phyloP scores from a whole-genome alignment of 768 basidiomycete species.

The Termitomyces sp. region DNA sequence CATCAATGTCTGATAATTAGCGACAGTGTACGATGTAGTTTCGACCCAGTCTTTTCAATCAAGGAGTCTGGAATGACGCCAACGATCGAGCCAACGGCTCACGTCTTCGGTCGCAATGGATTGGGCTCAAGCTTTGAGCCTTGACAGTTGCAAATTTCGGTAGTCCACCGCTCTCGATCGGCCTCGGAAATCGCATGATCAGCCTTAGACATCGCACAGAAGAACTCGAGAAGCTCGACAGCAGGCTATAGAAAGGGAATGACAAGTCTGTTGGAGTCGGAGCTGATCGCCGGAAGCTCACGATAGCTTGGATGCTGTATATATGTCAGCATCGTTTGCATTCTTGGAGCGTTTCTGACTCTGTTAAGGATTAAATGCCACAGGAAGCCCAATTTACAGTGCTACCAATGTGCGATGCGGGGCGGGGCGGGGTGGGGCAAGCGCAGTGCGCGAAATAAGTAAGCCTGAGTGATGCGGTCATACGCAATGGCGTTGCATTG shows the following conservation, averaged over 20 bases:
- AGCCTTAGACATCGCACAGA: slow-evolving; percentile 21
- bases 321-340: not conserved
- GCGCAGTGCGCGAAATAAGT: too few relatives aligned
- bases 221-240: slow-evolving; percentile 31
- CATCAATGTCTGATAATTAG: too few relatives aligned
- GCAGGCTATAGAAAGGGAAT: slow-evolving; percentile 22
- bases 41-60: not conserved
- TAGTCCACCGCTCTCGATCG: slow-evolving; percentile 11
- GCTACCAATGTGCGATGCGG: too few relatives aligned
- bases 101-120: slow-evolving; percentile 6
- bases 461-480: too few relatives aligned
- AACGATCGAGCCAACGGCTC: slow-evolving; percentile 12
- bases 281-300: not conserved
- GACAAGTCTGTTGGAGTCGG: not conserved
- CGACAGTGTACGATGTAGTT: not conserved
- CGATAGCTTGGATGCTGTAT: slow-evolving; percentile 2
- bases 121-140: slow-evolving; percentile 9
- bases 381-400: too few relatives aligned
- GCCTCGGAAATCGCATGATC: slow-evolving; percentile 12
- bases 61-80: slow-evolving; percentile 8
- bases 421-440: too few relatives aligned
- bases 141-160: slow-evolving; percentile 10
- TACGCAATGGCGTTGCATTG: too few relatives aligned
- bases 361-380: slow-evolving; percentile 26
- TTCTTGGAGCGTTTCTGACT: slow-evolving; percentile 7